Base-by-base conservation (phyloP, 129 eudicot genomes). In the Daucus carota region DNA sequence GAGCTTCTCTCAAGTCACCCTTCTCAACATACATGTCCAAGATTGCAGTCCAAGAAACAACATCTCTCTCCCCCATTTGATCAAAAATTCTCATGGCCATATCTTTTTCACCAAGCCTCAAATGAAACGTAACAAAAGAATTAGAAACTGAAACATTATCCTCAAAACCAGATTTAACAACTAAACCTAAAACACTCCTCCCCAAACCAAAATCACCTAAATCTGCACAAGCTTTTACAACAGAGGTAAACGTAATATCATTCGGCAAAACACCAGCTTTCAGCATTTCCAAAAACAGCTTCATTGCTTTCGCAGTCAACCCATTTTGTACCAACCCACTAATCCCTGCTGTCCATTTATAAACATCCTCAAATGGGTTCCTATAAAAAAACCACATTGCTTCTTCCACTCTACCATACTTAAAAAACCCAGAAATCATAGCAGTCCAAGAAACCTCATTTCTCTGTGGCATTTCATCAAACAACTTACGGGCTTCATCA, bases 391-490 rank as follows among this genome's bases (percentile, higher is more conserved):
- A 83, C 81, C 43, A 48, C 85, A 91, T 83, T 6, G 91, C 84
- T 45, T 85, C 88, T 44, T 88, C 88, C 73, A 91, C 93, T 44
- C 74, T 77, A 17, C 93, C 97, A 70, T 40, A 73, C 71, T 74
- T 88, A 44, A 86, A 71, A 24, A 88, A 85, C 71, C 97, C 92
- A 7, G 91, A 83, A 77, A 86, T 74, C 70, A 91, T 75, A 18
- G 90, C 86, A 26, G 94, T 92, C 95, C 97, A 92, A 40, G 97
- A 87, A 47, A 89, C 89, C 76, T 88, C 96, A 44, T 89, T 89
- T 80, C 96, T 80, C 15, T 84, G 82, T 60, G 90, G 89, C 97
- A 92, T 87, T 89, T 85, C 92, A 77, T 89, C 97, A 20, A 92
- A 92, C 88, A 89, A 8, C 48, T 72, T 81, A 41, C 87, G 84